Evolutionary conservation across 257 asterid genomes (phyloP), one percentile per base, ranked within the genome.

Genomic region (Gardenia jasminoides): DNA sequence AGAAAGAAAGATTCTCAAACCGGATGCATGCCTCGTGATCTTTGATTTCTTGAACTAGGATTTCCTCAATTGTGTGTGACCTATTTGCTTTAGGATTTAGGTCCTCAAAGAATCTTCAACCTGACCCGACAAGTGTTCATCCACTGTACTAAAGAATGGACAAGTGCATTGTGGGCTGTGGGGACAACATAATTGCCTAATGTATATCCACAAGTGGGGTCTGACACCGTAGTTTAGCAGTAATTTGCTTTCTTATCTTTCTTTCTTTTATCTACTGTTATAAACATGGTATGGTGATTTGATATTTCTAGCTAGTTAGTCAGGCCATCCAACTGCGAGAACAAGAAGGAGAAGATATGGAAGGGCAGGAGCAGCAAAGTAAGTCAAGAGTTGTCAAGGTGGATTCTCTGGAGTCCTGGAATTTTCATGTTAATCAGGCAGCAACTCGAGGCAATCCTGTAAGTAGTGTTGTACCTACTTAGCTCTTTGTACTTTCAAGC

Each of bases 401-500:
- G 12, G 82, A 87, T 58, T 82, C 92, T 0, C 72, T 69, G 79
- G 79, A 70, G 67, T 80, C 92, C 59, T 88, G 94, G 92, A 85
- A 88, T 66, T 77, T 76, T 64, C 78, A 82, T 74, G 61, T 87
- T 13, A 82, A 86, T 56, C 84, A 86, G 73, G 89, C 94, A 19
- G 82, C 72, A 1, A n/a, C 67, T 52, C 84, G 80, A 65, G 87
- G 85, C 52, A 75, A 41, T 69, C 91, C 90, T 22, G 90, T 88
- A 80, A 85, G 90, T 80, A n/a, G 48, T 44, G 66, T 22, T 80
- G 17, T 80, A 10, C 11, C 20, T 33, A 2, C 33, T 36, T 36
- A 36, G 41, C 41, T 36, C 41, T 36, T 26, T 19, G 66, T 31
- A 66, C 43, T 36, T 50, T 20, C n/a, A 9, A 19, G 36, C 36